Conservation (phyloP, 345 rosid species). For the Mangifera indica region DNA sequence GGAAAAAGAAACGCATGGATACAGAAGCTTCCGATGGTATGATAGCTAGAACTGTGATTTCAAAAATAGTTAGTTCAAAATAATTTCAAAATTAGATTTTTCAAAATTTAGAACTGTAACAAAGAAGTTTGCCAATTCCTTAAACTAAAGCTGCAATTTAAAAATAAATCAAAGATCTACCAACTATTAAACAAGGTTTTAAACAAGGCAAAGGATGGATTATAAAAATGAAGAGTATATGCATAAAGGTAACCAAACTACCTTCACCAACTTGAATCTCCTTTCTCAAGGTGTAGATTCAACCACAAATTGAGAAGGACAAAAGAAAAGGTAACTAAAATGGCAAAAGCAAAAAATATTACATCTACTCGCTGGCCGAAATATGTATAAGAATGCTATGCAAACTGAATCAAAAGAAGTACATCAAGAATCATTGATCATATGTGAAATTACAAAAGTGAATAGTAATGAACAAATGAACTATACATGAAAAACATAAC, state of each 20-base stretch:
- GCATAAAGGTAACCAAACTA: background rate
- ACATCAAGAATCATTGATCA: background rate
- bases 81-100: background rate
- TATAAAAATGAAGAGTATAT: background rate
- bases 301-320: background rate
- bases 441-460: background rate
- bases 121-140: background rate
- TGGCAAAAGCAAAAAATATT: background rate
- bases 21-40: too few species aligned
- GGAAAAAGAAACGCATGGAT: too few species aligned
- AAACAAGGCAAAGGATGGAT: background rate
- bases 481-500: background rate
- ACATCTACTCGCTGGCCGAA: background rate
- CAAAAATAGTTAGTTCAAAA: background rate
- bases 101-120: background rate
- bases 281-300: slow-evolving; percentile 16
- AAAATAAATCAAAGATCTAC: slow-evolving; percentile 16
- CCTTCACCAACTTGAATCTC: slow-evolving; percentile 11
- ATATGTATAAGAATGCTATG: background rate
- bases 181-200: slow-evolving; percentile 5
- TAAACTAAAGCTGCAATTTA: slow-evolving; percentile 1
- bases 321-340: background rate
- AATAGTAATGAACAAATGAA: background rate
- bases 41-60: background rate
- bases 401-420: background rate